Conservation (phyloP, 2,329 filamentous ascomycete species). For the Thielaviopsis euricoi region DNA sequence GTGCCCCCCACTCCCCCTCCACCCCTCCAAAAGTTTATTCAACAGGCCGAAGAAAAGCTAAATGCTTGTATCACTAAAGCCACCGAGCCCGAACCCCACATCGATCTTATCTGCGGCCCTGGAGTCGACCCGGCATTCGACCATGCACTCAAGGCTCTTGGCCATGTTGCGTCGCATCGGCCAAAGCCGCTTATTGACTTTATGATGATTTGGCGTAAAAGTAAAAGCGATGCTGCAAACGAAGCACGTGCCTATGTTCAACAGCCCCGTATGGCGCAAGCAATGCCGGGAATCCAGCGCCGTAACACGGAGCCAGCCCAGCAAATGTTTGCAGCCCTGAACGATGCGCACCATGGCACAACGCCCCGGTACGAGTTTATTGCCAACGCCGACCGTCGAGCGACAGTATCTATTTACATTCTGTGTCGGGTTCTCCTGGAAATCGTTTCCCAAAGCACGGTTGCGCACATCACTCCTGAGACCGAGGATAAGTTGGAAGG, state of each 20-base stretch:
- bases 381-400: constrained; percentile 68
- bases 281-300: constrained; percentile 38
- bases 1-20: background rate
- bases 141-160: constrained; percentile 80
- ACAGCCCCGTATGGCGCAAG: constrained; percentile 28
- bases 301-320: constrained; percentile 54
- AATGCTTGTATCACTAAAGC: constrained; percentile 70
- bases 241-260: constrained; percentile 45
- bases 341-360: constrained; percentile 25
- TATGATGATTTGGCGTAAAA: constrained; percentile 96
- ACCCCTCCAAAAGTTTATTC: constrained; percentile 51
- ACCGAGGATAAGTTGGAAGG: constrained; percentile 90
- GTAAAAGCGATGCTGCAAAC: constrained; percentile 77
- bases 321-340: constrained; percentile 25
- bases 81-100: constrained; percentile 63
- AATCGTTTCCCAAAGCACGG: constrained; percentile 77
- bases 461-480: constrained; percentile 68
- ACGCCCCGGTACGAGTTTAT: constrained; percentile 37
- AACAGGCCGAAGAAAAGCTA: constrained; percentile 91
- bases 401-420: constrained; percentile 89
- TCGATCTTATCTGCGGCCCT: constrained; percentile 81
- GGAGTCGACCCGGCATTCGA: constrained; percentile 82
- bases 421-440: constrained; percentile 87
- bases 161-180: constrained; percentile 85
- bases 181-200: constrained; percentile 92